Conservation (phyloP, 805 yeast species). For the Lachancea fermentati region DNA sequence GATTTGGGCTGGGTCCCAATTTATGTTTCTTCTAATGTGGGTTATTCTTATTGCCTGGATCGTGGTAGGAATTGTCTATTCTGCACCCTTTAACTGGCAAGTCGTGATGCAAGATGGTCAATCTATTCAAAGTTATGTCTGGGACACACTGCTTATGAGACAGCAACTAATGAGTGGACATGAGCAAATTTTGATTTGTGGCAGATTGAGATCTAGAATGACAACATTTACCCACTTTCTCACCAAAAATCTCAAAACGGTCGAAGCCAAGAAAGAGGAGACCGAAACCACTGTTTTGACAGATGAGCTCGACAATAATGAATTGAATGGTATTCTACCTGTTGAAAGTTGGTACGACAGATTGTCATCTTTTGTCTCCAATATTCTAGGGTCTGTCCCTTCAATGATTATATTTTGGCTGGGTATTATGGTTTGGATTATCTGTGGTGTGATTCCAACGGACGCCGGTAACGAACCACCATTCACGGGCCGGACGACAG, state of each 20-base stretch:
- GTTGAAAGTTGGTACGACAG: constrained; percentile 33
- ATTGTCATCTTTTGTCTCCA: constrained; percentile 24
- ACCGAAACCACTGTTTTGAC: background rate
- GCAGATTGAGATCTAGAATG: constrained; percentile 28
- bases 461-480: constrained; percentile 26
- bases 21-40: constrained; percentile 28
- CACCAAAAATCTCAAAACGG: background rate
- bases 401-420: constrained; percentile 34
- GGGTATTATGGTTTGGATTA: constrained; percentile 37
- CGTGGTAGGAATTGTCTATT: constrained; percentile 25
- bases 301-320: background rate
- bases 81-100: constrained; percentile 36
- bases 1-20: constrained; percentile 24
- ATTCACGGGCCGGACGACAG: constrained; percentile 22
- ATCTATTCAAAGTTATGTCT: constrained; percentile 36
- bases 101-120: constrained; percentile 40
- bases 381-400: constrained; percentile 31
- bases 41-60: constrained; percentile 26
- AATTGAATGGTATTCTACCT: constrained; percentile 17
- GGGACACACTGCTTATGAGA: constrained; percentile 39
- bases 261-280: background rate
- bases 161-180: constrained; percentile 32
- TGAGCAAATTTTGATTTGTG: constrained; percentile 25
- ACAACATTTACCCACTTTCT: constrained; percentile 18
- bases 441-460: constrained; percentile 32